These are phyloP conservation scores for Hymenoscyphus repandus DNA, from an alignment of 2,329 filamentous ascomycete species.

Conservation along the genomic window DNA sequence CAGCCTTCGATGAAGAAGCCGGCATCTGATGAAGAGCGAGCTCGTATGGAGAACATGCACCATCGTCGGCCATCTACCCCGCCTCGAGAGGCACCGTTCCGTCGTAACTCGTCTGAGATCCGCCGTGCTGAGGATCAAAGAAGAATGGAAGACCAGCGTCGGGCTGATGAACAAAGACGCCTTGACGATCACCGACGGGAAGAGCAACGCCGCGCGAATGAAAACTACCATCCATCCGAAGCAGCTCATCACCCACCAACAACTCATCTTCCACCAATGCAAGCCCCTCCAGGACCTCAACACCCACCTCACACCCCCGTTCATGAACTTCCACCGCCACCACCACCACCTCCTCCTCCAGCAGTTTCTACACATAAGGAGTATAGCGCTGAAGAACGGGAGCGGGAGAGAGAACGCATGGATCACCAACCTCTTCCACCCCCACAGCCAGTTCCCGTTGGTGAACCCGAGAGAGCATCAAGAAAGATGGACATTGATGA, in stretches of 20 bases:
- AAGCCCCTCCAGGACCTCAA: conserved; percentile 48
- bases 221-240: conserved; percentile 87
- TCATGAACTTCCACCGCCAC: conserved; percentile 43
- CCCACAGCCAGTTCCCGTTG: conserved; percentile 43
- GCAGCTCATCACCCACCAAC: conserved; percentile 75
- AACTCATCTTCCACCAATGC: conserved; percentile 55
- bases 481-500: conserved; percentile 97
- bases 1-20: conserved; percentile 67
- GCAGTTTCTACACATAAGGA: conserved; percentile 40
- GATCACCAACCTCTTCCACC: conserved; percentile 33
- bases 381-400: conserved; percentile 50
- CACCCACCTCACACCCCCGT: conserved; percentile 27
- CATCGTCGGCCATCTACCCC: conserved; percentile 76
- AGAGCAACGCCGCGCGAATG: conserved; percentile 64
- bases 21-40: conserved; percentile 80
- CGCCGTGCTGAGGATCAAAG: conserved; percentile 61
- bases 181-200: conserved; percentile 60
- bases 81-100: conserved; percentile 56
- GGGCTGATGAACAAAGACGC: conserved; percentile 52
- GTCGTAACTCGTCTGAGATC: conserved; percentile 71
- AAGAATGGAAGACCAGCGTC: conserved; percentile 22
- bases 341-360: conserved; percentile 39
- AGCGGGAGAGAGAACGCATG: conserved; percentile 35
- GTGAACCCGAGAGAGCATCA: conserved; percentile 77
- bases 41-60: conserved; percentile 77